These are phyloP conservation scores for Orbilia quercus DNA, from an alignment of 2,329 filamentous ascomycete species.

Conservation along the genomic window DNA sequence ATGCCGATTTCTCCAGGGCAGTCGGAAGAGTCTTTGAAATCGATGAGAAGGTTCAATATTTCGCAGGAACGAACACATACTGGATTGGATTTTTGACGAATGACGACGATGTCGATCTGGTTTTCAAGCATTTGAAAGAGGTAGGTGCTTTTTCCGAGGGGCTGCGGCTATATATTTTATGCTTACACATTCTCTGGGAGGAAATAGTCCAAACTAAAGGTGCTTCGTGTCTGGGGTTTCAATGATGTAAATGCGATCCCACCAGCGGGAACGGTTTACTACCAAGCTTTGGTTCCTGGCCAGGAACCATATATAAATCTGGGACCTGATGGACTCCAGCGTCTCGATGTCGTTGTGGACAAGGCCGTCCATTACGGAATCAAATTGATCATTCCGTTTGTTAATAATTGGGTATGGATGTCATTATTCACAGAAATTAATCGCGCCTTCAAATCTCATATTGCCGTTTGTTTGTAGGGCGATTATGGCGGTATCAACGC, in stretches of 20 bases:
- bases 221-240: constrained; percentile 73
- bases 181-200: constrained; percentile 3
- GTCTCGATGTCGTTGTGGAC: constrained; percentile 73
- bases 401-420: constrained; percentile 72
- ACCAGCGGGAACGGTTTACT: constrained; percentile 46
- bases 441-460: background rate
- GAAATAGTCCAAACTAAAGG: constrained; percentile 67
- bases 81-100: constrained; percentile 53
- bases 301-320: constrained; percentile 57
- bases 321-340: constrained; percentile 66
- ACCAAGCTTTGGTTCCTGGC: constrained; percentile 47
- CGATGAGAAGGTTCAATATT: constrained; percentile 55
- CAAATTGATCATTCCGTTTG: constrained; percentile 74
- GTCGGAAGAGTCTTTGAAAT: constrained; percentile 50
- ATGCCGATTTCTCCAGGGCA: constrained; percentile 30
- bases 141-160: background rate
- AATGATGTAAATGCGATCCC: constrained; percentile 66
- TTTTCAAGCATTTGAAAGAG: constrained; percentile 66
- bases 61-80: constrained; percentile 55
- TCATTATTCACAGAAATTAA: background rate
- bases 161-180: background rate
- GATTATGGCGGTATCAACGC: constrained; percentile 53
- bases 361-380: constrained; percentile 71
- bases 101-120: constrained; percentile 67
- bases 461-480: constrained; percentile 14